Evolutionary conservation across 169 alveolate species (phyloP).

Genomic region (Eimeria falciformis): DNA sequence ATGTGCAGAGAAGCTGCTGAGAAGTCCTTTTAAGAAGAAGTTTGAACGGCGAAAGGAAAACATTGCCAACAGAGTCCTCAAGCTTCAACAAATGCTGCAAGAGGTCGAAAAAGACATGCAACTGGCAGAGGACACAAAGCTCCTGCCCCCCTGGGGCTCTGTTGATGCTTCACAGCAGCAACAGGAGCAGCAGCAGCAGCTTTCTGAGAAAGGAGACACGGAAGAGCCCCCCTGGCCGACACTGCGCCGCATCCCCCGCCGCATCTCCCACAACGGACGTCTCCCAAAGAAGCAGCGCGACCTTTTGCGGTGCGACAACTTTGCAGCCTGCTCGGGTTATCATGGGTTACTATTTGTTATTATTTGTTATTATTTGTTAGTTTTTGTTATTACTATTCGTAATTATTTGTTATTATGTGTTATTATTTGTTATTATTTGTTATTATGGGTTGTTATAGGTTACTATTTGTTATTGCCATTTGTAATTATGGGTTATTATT

Average conservation of each 20-base stretch:
- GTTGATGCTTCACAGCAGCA: not conserved
- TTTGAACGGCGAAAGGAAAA: not conserved
- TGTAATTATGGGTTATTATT: not conserved
- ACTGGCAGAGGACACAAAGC: not conserved
- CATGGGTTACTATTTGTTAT: not conserved
- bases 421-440: not conserved
- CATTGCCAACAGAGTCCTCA: not conserved
- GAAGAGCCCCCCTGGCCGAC: not conserved
- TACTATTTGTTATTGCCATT: not conserved
- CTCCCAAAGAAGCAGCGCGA: not conserved
- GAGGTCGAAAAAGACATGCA: not conserved
- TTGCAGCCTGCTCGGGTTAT: not conserved
- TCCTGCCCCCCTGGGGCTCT: not conserved
- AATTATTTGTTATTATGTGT: not conserved
- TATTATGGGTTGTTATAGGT: not conserved
- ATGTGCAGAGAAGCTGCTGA: not conserved
- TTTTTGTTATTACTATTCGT: too few species aligned
- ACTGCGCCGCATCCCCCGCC: conserved; percentile 5
- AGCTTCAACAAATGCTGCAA: not conserved
- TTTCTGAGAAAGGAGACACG: not conserved
- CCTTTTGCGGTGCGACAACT: not conserved
- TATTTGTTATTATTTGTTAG: not conserved
- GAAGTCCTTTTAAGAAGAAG: not conserved
- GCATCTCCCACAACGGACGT: not conserved
- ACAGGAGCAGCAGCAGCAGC: not conserved